Evolutionary conservation across 192 early-diverging fungal genomes (phyloP).

Genomic region (Phlyctochytrium arcticum): DNA sequence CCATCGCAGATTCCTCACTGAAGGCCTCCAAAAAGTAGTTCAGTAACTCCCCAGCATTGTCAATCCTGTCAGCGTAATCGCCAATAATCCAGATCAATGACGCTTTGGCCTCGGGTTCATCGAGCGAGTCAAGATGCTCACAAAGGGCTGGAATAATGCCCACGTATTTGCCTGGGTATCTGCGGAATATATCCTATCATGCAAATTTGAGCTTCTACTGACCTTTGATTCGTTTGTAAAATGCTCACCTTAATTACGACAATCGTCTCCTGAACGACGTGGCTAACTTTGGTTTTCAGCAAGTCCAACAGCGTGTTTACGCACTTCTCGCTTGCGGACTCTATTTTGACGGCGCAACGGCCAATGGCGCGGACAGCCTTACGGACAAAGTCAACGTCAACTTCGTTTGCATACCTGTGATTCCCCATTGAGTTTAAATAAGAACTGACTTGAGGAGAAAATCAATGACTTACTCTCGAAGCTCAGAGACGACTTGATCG

Average conservation of each 20-base stretch:
- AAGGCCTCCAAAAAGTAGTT: conserved; percentile 78
- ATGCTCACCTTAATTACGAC: conserved; percentile 83
- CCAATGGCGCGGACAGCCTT: conserved; percentile 88
- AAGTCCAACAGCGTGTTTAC: conserved; percentile 86
- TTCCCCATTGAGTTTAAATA: background rate
- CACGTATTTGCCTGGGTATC: conserved; percentile 86
- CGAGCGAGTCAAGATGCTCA: conserved; percentile 81
- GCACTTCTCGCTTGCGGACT: conserved; percentile 79
- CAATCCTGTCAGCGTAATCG: conserved; percentile 88
- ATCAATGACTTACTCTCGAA: conserved; percentile 72
- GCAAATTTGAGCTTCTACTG: no score
- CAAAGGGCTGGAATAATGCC: conserved; percentile 82
- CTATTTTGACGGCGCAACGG: conserved; percentile 87
- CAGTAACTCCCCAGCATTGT: conserved; percentile 77
- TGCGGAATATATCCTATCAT: conserved; percentile 80
- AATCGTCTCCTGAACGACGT: conserved; percentile 89
- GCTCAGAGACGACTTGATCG: conserved; percentile 87
- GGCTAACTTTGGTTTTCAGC: conserved; percentile 79
- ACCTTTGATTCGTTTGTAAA: no score
- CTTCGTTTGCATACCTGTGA: conserved; percentile 84
- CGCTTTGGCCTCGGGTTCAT: conserved; percentile 88
- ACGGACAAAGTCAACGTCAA: conserved; percentile 94
- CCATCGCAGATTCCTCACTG: conserved; percentile 74
- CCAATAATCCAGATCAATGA: conserved; percentile 95
- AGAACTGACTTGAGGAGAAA: background rate